Base-by-base conservation (phyloP, 306 rosid species). In the Cucumis cinereus region DNA sequence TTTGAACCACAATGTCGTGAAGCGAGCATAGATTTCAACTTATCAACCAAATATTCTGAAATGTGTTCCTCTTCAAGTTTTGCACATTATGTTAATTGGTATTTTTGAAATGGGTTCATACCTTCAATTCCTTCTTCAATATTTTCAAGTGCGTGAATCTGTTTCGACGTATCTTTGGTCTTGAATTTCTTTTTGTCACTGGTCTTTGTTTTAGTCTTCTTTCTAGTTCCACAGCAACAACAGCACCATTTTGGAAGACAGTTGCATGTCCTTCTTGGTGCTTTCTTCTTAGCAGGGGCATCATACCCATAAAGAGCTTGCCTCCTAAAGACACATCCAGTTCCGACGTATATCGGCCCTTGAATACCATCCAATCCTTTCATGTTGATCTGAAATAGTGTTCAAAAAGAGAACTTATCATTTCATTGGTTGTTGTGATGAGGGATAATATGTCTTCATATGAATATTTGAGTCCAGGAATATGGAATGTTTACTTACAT, bases 361-460 rank as follows among this genome's bases (percentile, higher is more conserved):
- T 93, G 98, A 74, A 93, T 93, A 22, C 98, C 98, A 53, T 93
- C 98, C 66, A 93, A 83, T 62, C 98, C 98, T 85, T 93, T 93
- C 98, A 93, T 90, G 79, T 93, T 93, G 85, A 93, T 90, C 98
- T 89, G 81, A 47, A 78, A 16, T 52, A 4, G 55, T 66, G 33
- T 28, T 30, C 33, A 70, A 49, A 7, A 23, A 38, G 52, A 35
- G 15, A 64, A 28, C 74, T 85, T 77, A 83, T 80, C 55, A 56
- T 57, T 63, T 72, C 56, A 38, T 69, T 26, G 35, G 52, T 59
- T 70, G 71, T 45, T 2, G 24, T 17, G 73, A 52, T 28, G 40
- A 57, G 16, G 43, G 23, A 73, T 20, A 43, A 19, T 52, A 15
- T 4, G 50, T 55, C 59, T 16, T 49, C 41, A 23, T 9, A 10